Evolutionary conservation across 192 early-diverging fungal genomes (phyloP), one percentile per base, ranked within the genome.

Genomic region (Backusella mclennaniae): DNA sequence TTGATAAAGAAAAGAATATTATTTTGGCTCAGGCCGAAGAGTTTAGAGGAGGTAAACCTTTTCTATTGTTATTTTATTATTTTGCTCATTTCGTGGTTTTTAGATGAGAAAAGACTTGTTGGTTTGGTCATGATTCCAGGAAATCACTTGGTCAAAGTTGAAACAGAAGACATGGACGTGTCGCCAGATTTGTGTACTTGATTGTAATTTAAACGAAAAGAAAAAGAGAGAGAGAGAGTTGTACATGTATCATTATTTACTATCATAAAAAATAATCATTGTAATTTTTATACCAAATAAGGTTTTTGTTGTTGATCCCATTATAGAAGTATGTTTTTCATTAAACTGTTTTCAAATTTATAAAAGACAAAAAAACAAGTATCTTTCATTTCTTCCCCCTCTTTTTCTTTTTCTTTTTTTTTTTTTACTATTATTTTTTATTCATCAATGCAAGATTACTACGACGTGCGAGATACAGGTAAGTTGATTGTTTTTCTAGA

Each of bases 121-220:
- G 93, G 93, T 3, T 69, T 93, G 44, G 83, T 93, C 63, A 93
- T 94, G 93, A 89, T 94, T 15, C 93, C 93, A 12, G 93, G 93
- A 53, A 87, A 88, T 36, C 91, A 93, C 75, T 67, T 93, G 9
- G 82, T 92, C 19, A 89, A 86, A 36, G 80, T 84, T 21, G 90
- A 90, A 67, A 82, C 91, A 31, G 90, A 93, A 80, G 75, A 79
- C 71, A 42, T 84, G 49, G 77, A 81, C 31, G 42, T 71, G 15
- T 41, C 71, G 21, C 35, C 31, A 12, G 68, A 75, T 35, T 23
- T 74, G 26, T 79, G 69, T 41, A 73, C 73, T 49, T 82, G 46
- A 79, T 49, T n/a, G 4, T 49, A 49, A 19, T 1, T 7, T 4
- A 49, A 6, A 21, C 17, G 5, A 44, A 17, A 15, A 17, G 15